Percentiles rank a stretch among this genome's conserved stretches.
phyloP scores from a whole-genome alignment of 495 filamentous ascomycete genomes.

The Aspergillus diversus region DNA sequence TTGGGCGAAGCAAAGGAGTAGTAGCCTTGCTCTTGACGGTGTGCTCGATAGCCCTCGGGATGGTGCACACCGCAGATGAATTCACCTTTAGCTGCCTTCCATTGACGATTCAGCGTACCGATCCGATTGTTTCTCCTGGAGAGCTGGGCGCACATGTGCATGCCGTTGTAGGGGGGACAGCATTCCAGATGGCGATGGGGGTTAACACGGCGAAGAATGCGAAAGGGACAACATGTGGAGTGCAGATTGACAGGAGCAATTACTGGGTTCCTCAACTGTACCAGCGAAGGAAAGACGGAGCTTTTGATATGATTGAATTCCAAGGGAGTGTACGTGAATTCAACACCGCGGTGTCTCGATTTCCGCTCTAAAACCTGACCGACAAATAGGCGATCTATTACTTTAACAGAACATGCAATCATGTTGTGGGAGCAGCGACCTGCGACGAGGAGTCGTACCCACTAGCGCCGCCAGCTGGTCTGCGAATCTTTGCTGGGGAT shows the following conservation, averaged over 20 bases:
- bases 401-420: constrained; percentile 33
- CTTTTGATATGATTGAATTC: constrained; percentile 45
- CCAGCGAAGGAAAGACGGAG: constrained; percentile 61
- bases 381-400: constrained; percentile 26
- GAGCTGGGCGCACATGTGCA: constrained; percentile 67
- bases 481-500: constrained; percentile 75
- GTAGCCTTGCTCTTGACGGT: background rate
- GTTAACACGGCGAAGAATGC: constrained; percentile 61
- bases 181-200: constrained; percentile 65
- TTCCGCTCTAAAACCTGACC: background rate
- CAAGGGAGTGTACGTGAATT: constrained; percentile 17
- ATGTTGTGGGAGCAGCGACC: constrained; percentile 18
- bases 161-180: constrained; percentile 73
- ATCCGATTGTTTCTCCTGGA: constrained; percentile 70
- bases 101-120: constrained; percentile 38
- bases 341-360: background rate
- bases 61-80: constrained; percentile 13
- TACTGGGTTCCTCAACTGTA: constrained; percentile 81
- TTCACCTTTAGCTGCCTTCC: constrained; percentile 30
- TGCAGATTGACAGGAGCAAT: constrained; percentile 69
- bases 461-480: constrained; percentile 55
- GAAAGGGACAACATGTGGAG: constrained; percentile 65
- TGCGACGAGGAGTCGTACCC: constrained; percentile 14
- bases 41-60: background rate
- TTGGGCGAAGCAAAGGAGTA: background rate